Base-by-base conservation (phyloP, 2,329 filamentous ascomycete species). In the Apiospora sp. region DNA sequence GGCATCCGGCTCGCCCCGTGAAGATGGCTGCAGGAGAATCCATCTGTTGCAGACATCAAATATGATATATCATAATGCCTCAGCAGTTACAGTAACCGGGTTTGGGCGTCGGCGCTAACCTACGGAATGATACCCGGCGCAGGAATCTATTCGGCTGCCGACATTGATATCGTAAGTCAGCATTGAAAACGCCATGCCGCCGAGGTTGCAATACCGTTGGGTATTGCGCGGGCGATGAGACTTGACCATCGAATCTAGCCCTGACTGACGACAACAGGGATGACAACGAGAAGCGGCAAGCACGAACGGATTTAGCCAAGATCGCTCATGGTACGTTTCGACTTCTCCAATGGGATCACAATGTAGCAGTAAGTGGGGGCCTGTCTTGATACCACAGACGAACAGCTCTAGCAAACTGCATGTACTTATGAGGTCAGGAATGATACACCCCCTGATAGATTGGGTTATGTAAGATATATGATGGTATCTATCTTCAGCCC, bases 341-440 rank as follows among this genome's bases (percentile, higher is more conserved):
- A 41, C 8, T 64, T 24, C 58, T 64, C 22, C 58, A 41, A 41
- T 34, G 58, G 58, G 58, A 64, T 64, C 58, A 64, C 58, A 64
- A 22, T 41, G 58, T n/a, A 10, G 27, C 4, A 41, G 37, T 8
- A 64, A 41, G 58, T 64, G 19, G 41, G 58, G 34, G 22, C 30
- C 13, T 64, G 34, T 41, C 24, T 22, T 41, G 30, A 64, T 64
- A 41, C n/a, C 58, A 64, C 58, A 24, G 8, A 41, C 58, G 58
- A 19, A 64, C 58, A 41, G 34, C 34, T 64, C 34, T 64, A 41
- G 58, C 58, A 64, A 64, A 64, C 58, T 14, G 19, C 34, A 64
- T n/a, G 58, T 4, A 34, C 12, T 4, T 41, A 64, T 37, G 34
- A 41, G 34, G 58, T n/a, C 19, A 64, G 16, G 19, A 41, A n/a